Conservation (phyloP, 768 basidiomycete genomes). For the Kwoniella pini region DNA sequence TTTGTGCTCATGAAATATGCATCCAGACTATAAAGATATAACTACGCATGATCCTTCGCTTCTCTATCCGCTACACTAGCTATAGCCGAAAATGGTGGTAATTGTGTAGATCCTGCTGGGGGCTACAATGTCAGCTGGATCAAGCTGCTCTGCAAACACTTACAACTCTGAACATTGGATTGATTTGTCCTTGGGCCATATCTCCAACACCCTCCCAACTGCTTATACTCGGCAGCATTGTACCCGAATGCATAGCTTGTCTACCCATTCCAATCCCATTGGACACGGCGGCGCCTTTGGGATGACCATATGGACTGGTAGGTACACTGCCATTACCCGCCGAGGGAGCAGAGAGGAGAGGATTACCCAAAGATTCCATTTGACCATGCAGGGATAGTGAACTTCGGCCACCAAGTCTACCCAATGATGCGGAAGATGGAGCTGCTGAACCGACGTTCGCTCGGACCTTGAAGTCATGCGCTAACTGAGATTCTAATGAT, state of each 20-base stretch:
- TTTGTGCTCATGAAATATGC: too few species aligned
- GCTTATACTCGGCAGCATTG: constrained; percentile 40
- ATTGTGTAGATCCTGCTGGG: constrained; percentile 19
- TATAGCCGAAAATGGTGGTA: constrained; percentile 54
- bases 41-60: constrained; percentile 29
- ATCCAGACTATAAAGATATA: not conserved
- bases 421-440: constrained; percentile 33
- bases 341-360: not conserved
- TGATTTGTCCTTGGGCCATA: constrained; percentile 28
- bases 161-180: constrained; percentile 53
- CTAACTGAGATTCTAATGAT: constrained; percentile 53
- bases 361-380: not conserved
- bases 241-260: constrained; percentile 12
- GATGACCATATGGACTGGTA: constrained; percentile 53
- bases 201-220: constrained; percentile 30
- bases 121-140: constrained; percentile 23
- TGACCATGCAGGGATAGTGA: constrained; percentile 27
- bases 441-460: constrained; percentile 36
- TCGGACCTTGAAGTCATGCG: constrained; percentile 50
- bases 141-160: constrained; percentile 18
- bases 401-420: constrained; percentile 29
- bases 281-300: constrained; percentile 46
- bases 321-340: constrained; percentile 40
- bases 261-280: constrained; percentile 45
- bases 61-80: constrained; percentile 51